A percentile compares a stretch with the other conserved stretches of the same genome.
Evolutionary conservation across 768 basidiomycete genomes (phyloP).

Genomic region (Nidularia pulvinata): DNA sequence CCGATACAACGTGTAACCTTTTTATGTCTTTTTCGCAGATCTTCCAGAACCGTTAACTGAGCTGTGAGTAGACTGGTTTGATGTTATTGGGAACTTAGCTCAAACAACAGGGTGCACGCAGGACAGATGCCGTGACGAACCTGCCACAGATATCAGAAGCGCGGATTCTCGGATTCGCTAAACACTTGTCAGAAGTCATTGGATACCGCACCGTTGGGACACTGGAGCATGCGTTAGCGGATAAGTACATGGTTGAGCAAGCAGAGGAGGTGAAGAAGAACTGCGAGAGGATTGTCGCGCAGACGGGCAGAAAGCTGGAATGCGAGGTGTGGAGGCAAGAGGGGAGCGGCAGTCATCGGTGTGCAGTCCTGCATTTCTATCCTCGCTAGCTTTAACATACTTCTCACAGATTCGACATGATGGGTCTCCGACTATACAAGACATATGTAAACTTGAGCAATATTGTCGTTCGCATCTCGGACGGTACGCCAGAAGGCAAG

Average conservation of each 20-base stretch:
- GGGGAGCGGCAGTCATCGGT: conserved; percentile 89
- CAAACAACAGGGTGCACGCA: conserved; percentile 6
- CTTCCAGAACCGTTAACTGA: conserved; percentile 56
- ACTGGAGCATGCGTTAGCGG: conserved; percentile 82
- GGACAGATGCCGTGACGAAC: conserved; percentile 48
- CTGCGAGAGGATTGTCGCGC: conserved; percentile 55
- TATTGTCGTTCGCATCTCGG: conserved; percentile 84
- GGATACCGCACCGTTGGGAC: conserved; percentile 94
- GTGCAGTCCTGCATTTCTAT: conserved; percentile 19
- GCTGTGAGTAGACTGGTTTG: conserved; percentile 32
- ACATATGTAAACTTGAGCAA: conserved; percentile 88
- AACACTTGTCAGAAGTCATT: conserved; percentile 79
- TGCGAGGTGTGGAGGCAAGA: conserved; percentile 93
- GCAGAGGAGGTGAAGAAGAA: conserved; percentile 58
- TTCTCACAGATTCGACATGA: conserved; percentile 82
- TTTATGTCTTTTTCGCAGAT: conserved; percentile 27
- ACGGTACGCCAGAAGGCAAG: conserved; percentile 71
- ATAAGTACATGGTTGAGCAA: conserved; percentile 77
- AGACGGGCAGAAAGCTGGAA: conserved; percentile 60
- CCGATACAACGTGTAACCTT: not conserved
- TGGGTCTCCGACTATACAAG: conserved; percentile 82
- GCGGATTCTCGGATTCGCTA: conserved; percentile 61
- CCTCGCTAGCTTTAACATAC: not conserved
- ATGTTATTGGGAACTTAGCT: not conserved
- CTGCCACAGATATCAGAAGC: conserved; percentile 74